Base-by-base conservation (phyloP, 768 basidiomycete genomes). In the Suillus luteus region DNA sequence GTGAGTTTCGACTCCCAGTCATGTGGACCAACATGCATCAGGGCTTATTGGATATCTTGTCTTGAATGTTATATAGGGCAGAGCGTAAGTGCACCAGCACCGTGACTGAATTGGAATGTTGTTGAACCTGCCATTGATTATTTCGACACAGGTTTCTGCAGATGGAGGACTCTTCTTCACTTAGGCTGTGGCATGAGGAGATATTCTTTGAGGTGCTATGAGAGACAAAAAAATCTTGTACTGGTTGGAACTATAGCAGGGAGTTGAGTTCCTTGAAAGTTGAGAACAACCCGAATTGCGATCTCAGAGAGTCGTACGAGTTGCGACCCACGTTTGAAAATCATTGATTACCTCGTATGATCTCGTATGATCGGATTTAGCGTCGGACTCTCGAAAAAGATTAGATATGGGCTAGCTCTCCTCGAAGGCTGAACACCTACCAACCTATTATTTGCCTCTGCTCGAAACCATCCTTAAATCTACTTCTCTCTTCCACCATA, bases 1-100 rank as follows among this genome's bases (percentile, higher is more conserved):
- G 73, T 72, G 59, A 64, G 69, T 40, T 19, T 14, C n/a, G 55
- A 33, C 22, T 37, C 31, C 22, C 15, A 52, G 8, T 17, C 27
- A 17, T n/a, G 51, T 33, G 17, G 31, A 31, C 15, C 3, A 27
- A 15, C 24, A 1, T 15, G 24, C 3, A 27, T 27, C 14, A 1
- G 24, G 14, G 24, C 27, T 27, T 27, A 51, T 51, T 9, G 8
- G 8, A 27, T 27, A 51, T 15, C 15, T 51, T 35, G 33, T 15
- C 15, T 51, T 35, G 33, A 17, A 27, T 49, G 22, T 49, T 24
- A 49, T 51, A 8, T 33, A 52, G 51, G 51, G 31, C 27, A 52
- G 51, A 52, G 51, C 51, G 31, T 52, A 31, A 11, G 51, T 52
- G 31, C 27, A 52, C 31, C 14, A 27, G 24, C 49, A 51, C 33